Percentiles rank a stretch among this genome's conserved stretches.
phyloP scores from a whole-genome alignment of 2,329 filamentous ascomycete genomes.

The Colletotrichum caudatum region DNA sequence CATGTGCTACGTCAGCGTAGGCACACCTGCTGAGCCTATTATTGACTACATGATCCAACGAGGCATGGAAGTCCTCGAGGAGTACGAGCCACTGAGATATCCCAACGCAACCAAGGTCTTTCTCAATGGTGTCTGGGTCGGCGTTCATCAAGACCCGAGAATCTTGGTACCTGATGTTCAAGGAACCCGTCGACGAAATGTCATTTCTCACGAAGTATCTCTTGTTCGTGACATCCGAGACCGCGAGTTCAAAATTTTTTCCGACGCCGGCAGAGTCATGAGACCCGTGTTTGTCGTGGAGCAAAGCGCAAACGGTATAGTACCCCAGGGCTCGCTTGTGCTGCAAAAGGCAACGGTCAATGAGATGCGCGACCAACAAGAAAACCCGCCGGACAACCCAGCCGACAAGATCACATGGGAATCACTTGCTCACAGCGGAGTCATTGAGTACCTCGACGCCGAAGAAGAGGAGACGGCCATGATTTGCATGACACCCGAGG shows the following conservation, averaged over 20 bases:
- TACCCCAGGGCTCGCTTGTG: slow-evolving; percentile 80
- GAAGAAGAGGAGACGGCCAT: slow-evolving; percentile 99
- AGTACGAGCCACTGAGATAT: slow-evolving; percentile 87
- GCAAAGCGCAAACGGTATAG: slow-evolving; percentile 72
- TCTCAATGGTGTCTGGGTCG: slow-evolving; percentile 98
- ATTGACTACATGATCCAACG: slow-evolving; percentile 95
- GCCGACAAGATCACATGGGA: slow-evolving; percentile 85
- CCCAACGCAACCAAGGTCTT: slow-evolving; percentile 98
- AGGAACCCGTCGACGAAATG: slow-evolving; percentile 81
- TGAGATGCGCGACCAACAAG: slow-evolving; percentile 78
- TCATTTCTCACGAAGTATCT: slow-evolving; percentile 92
- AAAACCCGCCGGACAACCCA: slow-evolving; percentile 71
- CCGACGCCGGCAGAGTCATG: slow-evolving; percentile 94
- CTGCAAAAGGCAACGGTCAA: slow-evolving; percentile 87
- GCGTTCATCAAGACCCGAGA: slow-evolving; percentile 89
- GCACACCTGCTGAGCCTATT: slow-evolving; percentile 89
- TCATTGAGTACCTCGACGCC: slow-evolving; percentile 95
- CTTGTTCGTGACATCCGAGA: slow-evolving; percentile 96
- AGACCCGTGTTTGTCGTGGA: slow-evolving; percentile 94
- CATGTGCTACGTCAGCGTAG: slow-evolving; percentile 98
- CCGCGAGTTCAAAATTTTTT: slow-evolving; percentile 98
- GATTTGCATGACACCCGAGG: slow-evolving; percentile 99
- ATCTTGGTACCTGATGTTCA: slow-evolving; percentile 85
- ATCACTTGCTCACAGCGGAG: slow-evolving; percentile 83
- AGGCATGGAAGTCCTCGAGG: slow-evolving; percentile 96